phyloP scores from a whole-genome alignment of 345 rosid species.

The Eucalyptus curtisii region DNA sequence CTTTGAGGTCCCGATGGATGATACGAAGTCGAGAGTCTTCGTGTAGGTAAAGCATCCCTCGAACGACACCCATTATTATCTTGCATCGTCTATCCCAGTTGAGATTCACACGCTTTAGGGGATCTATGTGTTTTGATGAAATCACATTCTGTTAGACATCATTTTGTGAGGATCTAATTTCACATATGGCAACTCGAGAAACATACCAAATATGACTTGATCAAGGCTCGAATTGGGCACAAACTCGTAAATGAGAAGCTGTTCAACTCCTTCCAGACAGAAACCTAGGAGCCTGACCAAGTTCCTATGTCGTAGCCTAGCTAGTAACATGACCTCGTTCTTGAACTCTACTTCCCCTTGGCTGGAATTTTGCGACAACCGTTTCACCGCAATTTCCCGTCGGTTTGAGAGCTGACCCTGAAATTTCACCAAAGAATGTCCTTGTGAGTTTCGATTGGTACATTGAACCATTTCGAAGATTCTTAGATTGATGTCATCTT shows the following conservation, averaged over 20 bases:
- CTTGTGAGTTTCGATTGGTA: background rate
- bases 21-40: constrained; percentile 27
- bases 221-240: constrained; percentile 30
- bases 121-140: constrained; percentile 1
- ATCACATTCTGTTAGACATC: background rate
- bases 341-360: constrained; percentile 29
- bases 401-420: constrained; percentile 13
- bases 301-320: constrained; percentile 33
- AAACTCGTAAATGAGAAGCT: constrained; percentile 32
- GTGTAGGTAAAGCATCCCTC: constrained; percentile 38
- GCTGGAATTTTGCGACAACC: constrained; percentile 10
- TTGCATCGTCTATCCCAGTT: constrained; percentile 21
- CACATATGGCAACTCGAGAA: background rate
- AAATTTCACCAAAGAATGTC: background rate
- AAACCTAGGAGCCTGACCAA: constrained; percentile 28
- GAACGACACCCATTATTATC: constrained; percentile 26
- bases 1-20: constrained; percentile 43
- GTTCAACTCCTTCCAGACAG: constrained; percentile 22
- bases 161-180: background rate
- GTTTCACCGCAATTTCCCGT: constrained; percentile 18
- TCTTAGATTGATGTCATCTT: background rate
- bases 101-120: background rate
- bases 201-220: constrained; percentile 21
- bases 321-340: constrained; percentile 22
- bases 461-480: background rate